Conservation (phyloP, 2,329 filamentous ascomycete genomes). For the Eurotiales sp. region DNA sequence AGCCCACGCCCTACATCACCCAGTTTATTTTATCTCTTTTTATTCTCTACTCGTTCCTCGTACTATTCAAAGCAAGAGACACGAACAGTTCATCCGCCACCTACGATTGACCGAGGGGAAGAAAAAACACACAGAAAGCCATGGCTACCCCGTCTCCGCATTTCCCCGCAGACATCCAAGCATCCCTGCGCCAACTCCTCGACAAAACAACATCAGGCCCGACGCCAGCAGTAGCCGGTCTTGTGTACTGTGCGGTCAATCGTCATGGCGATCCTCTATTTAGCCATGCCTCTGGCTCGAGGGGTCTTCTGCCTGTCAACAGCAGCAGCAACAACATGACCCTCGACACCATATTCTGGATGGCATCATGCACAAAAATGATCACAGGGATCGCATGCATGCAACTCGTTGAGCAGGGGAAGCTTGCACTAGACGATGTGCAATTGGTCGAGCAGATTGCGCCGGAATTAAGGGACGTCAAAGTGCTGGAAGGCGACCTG, state of each 20-base stretch:
- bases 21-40: no score
- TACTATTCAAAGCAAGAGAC: no score
- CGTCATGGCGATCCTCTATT: constrained; percentile 25
- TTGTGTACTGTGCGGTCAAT: constrained; percentile 25
- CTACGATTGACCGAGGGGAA: not conserved
- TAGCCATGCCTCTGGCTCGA: constrained; percentile 25
- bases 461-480: constrained; percentile 48
- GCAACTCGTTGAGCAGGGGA: constrained; percentile 55
- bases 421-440: constrained; percentile 48
- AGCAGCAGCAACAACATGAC: constrained; percentile 21
- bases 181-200: constrained; percentile 13
- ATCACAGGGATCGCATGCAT: constrained; percentile 52
- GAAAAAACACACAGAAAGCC: no score
- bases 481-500: constrained; percentile 39
- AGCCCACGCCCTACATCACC: no score
- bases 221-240: constrained; percentile 7
- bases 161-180: constrained; percentile 13
- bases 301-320: constrained; percentile 16
- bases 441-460: constrained; percentile 43
- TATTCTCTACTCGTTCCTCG: no score
- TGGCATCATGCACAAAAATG: constrained; percentile 58
- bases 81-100: no score
- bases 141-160: constrained; percentile 11
- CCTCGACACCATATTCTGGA: constrained; percentile 39
- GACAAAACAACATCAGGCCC: constrained; percentile 11